These are phyloP conservation scores for Rhytidhysteron rufulum DNA, from an alignment of 2,329 filamentous ascomycete species.

Conservation along the genomic window DNA sequence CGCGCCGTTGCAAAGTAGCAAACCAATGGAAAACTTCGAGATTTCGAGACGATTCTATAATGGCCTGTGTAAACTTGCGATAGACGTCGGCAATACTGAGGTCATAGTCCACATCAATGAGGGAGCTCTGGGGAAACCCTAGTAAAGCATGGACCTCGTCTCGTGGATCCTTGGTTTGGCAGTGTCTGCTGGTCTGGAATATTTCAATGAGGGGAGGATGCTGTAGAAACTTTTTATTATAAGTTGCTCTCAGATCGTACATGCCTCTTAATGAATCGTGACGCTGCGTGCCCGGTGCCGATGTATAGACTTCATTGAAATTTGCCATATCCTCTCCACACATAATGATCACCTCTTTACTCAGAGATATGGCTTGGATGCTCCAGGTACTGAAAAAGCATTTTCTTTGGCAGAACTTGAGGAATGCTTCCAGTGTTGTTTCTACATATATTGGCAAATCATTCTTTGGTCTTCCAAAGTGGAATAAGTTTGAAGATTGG, in stretches of 20 bases:
- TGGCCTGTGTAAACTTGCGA: not conserved
- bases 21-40: not conserved
- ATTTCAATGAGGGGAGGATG: not conserved
- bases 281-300: not conserved
- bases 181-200: not conserved
- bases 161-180: constrained; percentile 5
- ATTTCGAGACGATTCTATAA: not conserved
- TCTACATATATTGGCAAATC: not conserved
- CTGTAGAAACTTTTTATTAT: not conserved
- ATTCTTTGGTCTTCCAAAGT: not conserved
- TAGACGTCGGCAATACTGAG: not conserved
- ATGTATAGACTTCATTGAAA: not conserved
- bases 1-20: not conserved
- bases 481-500: not conserved
- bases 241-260: not conserved
- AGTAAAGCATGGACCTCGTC: constrained; percentile 9
- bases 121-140: not conserved
- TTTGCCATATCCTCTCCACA: not conserved
- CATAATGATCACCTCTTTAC: not conserved
- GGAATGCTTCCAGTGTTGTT: not conserved
- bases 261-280: not conserved
- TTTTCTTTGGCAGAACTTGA: not conserved
- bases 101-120: not conserved
- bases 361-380: constrained; percentile 6
- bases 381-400: constrained; percentile 7